Base-by-base conservation (phyloP, 495 filamentous ascomycete genomes). In the Neurospora sp. region DNA sequence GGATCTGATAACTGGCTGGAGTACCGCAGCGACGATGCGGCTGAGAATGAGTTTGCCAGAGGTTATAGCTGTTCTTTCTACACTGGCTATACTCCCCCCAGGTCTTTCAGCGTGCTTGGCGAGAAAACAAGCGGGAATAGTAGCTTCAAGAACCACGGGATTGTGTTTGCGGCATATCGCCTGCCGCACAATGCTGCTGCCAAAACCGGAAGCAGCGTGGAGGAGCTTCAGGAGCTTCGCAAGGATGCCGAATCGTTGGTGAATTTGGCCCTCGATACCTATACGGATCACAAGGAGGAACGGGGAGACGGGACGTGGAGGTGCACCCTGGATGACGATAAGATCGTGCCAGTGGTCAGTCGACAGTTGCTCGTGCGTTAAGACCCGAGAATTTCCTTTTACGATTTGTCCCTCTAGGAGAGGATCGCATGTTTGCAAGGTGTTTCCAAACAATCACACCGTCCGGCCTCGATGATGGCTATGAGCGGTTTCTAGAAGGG, bases 11-110 rank as follows among this genome's bases (percentile, higher is more conserved):
- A 77, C 44, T 85, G 83, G 83, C 77, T 82, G n/a, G 81, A 84
- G 68, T 83, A 82, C 39, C 78, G 81, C 35, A 78, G 74, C 69
- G 73, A 78, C 8, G 73, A 75, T 31, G 75, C 75, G 7, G 47
- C 71, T 5, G 22, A 35, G 2, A 81, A 82, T 20, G 80, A 81
- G 61, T 80, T 80, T n/a, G 79, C 80, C 14, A 74, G 77, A 3
- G 81, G 81, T 0, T 85, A 83, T 74, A 81, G 77, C 47, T 81
- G 79, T 70, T 78, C 83, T 4, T 85, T 85, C 31, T 80, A 81
- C 70, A 79, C 78, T 5, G 80, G 78, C 12, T 45, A 80, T 41
- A 75, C 39, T 69, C 75, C 74, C 8, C 72, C 72, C 6, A 35
- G 53, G 27, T 27, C 53, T 65, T 65, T 65, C 27, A 65, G 53